Conservation (phyloP, 768 basidiomycete genomes). For the Lactarius sanguifluus region DNA sequence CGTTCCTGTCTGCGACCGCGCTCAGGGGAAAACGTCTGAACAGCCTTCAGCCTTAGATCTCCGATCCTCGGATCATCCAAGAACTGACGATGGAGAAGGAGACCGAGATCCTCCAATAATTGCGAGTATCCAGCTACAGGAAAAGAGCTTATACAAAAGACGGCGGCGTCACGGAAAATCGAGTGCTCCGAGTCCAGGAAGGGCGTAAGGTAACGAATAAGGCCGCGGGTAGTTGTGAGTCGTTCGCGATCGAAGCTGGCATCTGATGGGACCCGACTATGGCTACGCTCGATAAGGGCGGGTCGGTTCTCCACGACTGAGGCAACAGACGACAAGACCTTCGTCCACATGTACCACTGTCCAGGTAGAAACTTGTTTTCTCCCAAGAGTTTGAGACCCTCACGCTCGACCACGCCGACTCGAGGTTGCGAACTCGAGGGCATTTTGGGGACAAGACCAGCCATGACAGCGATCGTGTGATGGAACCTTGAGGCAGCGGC, state of each 20-base stretch:
- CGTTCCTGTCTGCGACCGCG: conserved; percentile 73
- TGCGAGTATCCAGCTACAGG: conserved; percentile 74
- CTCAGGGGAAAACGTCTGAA: conserved; percentile 45
- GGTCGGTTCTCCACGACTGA: conserved; percentile 61
- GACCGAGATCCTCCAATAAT: conserved; percentile 79
- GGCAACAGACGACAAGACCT: conserved; percentile 82
- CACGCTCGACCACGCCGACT: conserved; percentile 45
- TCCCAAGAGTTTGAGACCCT: conserved; percentile 50
- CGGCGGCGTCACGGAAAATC: conserved; percentile 81
- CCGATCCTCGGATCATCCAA: conserved; percentile 66
- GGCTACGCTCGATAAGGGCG: conserved; percentile 57
- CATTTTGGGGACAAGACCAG: conserved; percentile 62
- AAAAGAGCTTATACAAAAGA: conserved; percentile 86
- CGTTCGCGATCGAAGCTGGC: conserved; percentile 78
- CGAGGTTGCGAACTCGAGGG: conserved; percentile 49
- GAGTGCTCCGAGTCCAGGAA: conserved; percentile 86
- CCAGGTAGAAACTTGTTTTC: conserved; percentile 62
- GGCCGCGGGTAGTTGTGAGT: conserved; percentile 73
- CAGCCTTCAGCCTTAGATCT: conserved; percentile 40
- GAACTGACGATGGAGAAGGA: conserved; percentile 77
- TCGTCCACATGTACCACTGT: conserved; percentile 85
- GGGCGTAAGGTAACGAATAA: conserved; percentile 83
- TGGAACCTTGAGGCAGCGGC: conserved; percentile 71
- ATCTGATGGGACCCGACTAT: conserved; percentile 68
- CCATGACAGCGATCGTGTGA: conserved; percentile 66